Conservation (phyloP, 352 stramenopile genomes). For the Pythium sukuiense region DNA sequence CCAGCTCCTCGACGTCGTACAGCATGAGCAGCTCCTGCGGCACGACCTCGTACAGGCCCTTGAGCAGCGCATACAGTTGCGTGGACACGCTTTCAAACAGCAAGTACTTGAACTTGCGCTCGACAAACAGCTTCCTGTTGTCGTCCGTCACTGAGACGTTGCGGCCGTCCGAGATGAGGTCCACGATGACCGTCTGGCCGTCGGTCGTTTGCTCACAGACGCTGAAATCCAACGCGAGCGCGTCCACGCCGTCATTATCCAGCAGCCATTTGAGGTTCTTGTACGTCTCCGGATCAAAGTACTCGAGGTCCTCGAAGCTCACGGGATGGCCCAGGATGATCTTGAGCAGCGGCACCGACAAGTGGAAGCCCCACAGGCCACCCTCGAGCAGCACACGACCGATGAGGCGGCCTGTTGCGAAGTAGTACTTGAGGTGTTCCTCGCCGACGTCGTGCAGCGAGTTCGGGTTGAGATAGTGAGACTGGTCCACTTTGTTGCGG, state of each 20-base stretch:
- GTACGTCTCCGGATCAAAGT: slow-evolving; percentile 53
- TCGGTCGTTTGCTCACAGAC: slow-evolving; percentile 23
- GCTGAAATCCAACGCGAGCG: slow-evolving; percentile 60
- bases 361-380: slow-evolving; percentile 91
- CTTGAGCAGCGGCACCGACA: slow-evolving; percentile 96
- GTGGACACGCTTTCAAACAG: slow-evolving; percentile 55
- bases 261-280: slow-evolving; percentile 57
- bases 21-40: slow-evolving; percentile 91
- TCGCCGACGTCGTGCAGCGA: slow-evolving; percentile 51
- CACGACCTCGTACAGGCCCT: slow-evolving; percentile 95
- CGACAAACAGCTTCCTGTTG: slow-evolving; percentile 93
- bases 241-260: slow-evolving; percentile 49
- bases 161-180: slow-evolving; percentile 33
- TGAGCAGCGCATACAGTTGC: slow-evolving; percentile 67
- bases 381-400: slow-evolving; percentile 79
- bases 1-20: slow-evolving; percentile 97
- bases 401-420: slow-evolving; percentile 57
- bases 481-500: slow-evolving; percentile 57
- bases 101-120: slow-evolving; percentile 64
- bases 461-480: slow-evolving; percentile 63
- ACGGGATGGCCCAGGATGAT: slow-evolving; percentile 95
- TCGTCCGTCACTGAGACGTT: slow-evolving; percentile 90
- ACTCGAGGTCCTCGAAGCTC: slow-evolving; percentile 92
- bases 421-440: slow-evolving; percentile 66
- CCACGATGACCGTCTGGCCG: slow-evolving; percentile 27